Conservation (phyloP, 108 stramenopile genomes). For the Mediolabrus comicus region DNA sequence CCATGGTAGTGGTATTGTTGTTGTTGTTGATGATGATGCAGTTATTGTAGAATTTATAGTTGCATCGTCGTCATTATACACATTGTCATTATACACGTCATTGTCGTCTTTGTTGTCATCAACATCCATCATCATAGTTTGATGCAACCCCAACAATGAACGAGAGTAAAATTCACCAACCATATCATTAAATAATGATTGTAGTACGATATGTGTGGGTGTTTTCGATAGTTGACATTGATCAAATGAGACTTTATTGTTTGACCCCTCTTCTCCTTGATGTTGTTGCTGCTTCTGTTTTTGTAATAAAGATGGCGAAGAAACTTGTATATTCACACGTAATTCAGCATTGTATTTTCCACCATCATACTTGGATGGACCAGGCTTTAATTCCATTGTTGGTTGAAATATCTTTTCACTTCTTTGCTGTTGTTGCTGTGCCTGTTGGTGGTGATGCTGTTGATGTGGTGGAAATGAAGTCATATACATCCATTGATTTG, state of each 20-base stretch:
- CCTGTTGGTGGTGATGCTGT: slow-evolving; percentile 3
- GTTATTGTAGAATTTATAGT: too few relatives aligned
- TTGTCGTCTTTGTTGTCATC: neutral
- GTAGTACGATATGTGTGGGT: slow-evolving; percentile 43
- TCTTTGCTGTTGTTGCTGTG: neutral
- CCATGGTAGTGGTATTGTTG: slow-evolving; percentile 18
- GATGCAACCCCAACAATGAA: slow-evolving; percentile 20
- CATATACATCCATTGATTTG: slow-evolving; percentile 32
- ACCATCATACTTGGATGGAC: slow-evolving; percentile 35
- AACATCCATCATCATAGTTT: slow-evolving; percentile 12
- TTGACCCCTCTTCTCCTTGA: neutral
- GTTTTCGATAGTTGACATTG: slow-evolving; percentile 26
- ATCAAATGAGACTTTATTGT: neutral
- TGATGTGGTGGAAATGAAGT: neutral
- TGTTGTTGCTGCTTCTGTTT: neutral
- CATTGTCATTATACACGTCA: neutral
- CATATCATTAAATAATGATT: slow-evolving; percentile 54
- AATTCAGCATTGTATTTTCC: slow-evolving; percentile 17
- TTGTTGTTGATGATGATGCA: neutral
- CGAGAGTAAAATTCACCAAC: slow-evolving; percentile 58
- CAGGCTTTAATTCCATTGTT: slow-evolving; percentile 31
- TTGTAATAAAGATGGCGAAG: slow-evolving; percentile 8
- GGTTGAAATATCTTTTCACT: slow-evolving; percentile 26
- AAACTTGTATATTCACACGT: slow-evolving; percentile 22
- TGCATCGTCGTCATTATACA: too few relatives aligned